Percentiles rank a stretch among this genome's conserved stretches.
Conservation (phyloP, 257 asterid genomes). For the Solanum bulbocastanum region DNA sequence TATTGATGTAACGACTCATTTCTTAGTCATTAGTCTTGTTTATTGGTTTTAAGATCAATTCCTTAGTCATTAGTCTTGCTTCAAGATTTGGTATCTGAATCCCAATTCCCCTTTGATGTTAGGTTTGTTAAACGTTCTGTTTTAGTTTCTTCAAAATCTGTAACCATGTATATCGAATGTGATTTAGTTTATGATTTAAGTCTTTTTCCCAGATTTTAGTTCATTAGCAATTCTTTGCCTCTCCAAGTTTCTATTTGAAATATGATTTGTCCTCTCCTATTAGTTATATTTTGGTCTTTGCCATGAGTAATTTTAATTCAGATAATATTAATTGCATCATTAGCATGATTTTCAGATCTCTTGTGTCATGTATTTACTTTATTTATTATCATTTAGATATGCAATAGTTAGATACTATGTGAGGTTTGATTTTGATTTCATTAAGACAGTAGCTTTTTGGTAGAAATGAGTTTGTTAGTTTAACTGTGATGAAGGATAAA, state of each 20-base stretch:
- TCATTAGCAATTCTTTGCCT: neutral
- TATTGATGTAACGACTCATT: neutral
- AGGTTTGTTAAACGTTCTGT: neutral
- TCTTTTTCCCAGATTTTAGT: neutral
- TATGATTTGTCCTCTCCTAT: neutral
- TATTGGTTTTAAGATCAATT: too few species aligned
- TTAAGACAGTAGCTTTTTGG: too few species aligned
- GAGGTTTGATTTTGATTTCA: neutral
- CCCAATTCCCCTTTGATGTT: neutral
- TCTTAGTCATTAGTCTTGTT: neutral
- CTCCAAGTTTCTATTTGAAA: neutral
- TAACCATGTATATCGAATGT: neutral
- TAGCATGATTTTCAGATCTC: neutral
- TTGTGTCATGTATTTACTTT: neutral
- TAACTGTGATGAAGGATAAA: neutral
- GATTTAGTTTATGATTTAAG: neutral
- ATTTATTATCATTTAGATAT: neutral
- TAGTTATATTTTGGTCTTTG: neutral
- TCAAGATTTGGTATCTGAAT: neutral
- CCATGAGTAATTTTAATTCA: neutral
- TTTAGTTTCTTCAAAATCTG: neutral
- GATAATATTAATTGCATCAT: neutral
- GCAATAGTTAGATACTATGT: neutral
- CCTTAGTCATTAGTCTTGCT: neutral
- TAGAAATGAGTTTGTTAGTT: neutral